phyloP scores from a whole-genome alignment of 345 rosid species.

The Ceriops zippeliana region DNA sequence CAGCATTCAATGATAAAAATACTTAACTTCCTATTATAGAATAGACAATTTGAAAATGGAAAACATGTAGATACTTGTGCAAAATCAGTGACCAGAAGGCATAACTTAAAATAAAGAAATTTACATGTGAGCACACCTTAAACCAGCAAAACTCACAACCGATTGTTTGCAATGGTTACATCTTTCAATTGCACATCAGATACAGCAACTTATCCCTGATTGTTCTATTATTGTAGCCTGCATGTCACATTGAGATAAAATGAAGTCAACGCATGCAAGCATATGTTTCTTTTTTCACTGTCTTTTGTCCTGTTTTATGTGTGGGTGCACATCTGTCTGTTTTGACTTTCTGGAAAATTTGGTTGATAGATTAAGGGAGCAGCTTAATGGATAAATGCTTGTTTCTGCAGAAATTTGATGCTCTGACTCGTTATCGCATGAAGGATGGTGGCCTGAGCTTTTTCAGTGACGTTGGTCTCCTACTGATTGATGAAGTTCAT shows the following conservation, averaged over 20 bases:
- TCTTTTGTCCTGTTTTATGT: too few species aligned
- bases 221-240: too few species aligned
- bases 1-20: slow-evolving; percentile 8
- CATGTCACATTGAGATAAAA: too few species aligned
- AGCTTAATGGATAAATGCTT: background rate
- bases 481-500: slow-evolving; percentile 96
- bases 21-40: background rate
- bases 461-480: slow-evolving; percentile 84
- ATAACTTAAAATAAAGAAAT: too few species aligned
- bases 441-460: slow-evolving; percentile 91
- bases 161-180: background rate
- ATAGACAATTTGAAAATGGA: background rate
- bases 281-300: too few species aligned
- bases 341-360: too few species aligned
- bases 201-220: too few species aligned
- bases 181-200: too few species aligned
- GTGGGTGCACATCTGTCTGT: too few species aligned
- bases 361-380: background rate
- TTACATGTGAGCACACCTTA: background rate
- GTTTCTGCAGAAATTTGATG: slow-evolving; percentile 83
- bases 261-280: too few species aligned
- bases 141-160: background rate
- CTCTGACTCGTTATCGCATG: slow-evolving; percentile 81
- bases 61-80: background rate
- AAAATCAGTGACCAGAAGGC: background rate